phyloP scores from a whole-genome alignment of 2,329 filamentous ascomycete species.

The Cladosporium sp. region DNA sequence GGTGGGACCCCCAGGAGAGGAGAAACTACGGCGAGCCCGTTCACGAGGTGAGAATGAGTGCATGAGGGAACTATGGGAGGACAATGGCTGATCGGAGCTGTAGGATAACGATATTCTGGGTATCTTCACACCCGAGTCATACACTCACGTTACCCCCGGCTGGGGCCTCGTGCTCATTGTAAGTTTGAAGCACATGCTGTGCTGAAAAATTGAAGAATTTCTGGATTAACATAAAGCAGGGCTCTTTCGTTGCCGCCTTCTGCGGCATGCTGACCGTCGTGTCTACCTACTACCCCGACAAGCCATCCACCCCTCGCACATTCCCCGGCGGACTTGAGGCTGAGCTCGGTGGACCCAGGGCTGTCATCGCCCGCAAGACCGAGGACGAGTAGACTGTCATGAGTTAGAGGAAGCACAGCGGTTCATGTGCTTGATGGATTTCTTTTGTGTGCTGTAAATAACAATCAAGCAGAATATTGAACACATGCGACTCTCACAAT shows the following conservation, averaged over 20 bases:
- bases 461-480: constrained; percentile 12
- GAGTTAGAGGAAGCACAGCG: neutral
- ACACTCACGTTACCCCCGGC: constrained; percentile 76
- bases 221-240: constrained; percentile 24
- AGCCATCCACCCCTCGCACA: constrained; percentile 45
- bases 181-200: constrained; percentile 5
- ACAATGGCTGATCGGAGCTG: constrained; percentile 9
- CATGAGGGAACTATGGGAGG: neutral
- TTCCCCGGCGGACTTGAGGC: constrained; percentile 50
- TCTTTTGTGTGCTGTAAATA: constrained; percentile 19
- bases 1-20: constrained; percentile 97
- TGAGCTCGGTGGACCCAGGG: constrained; percentile 50
- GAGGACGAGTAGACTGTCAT: constrained; percentile 22
- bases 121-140: constrained; percentile 85
- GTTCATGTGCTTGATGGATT: constrained; percentile 3
- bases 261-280: constrained; percentile 42
- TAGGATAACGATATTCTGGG: constrained; percentile 85
- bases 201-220: neutral
- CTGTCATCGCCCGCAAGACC: constrained; percentile 34
- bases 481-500: neutral
- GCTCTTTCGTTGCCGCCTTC: constrained; percentile 43
- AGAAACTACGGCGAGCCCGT: constrained; percentile 95
- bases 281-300: constrained; percentile 47
- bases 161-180: constrained; percentile 64
- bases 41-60: constrained; percentile 60